Evolutionary conservation across 2,329 filamentous ascomycete genomes (phyloP), one percentile per base, ranked within the genome.

Genomic region (Arthroderma sp.): DNA sequence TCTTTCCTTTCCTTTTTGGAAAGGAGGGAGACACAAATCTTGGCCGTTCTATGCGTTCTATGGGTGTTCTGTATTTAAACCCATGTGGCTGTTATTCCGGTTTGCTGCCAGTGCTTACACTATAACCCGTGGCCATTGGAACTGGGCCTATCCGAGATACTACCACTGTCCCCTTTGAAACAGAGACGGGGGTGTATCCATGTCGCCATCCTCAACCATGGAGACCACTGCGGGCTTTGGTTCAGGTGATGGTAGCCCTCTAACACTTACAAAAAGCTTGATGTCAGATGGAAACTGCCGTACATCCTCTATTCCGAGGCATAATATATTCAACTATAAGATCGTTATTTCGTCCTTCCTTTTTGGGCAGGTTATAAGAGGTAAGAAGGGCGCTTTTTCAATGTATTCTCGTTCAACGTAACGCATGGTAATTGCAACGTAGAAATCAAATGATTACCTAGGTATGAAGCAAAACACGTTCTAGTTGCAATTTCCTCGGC

Each of bases 1-100:
- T n/a, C 13, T 51, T 31, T 51, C 47, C n/a, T 51, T 31, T 51
- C 47, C n/a, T n/a, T 31, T 51, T 31, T 51, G n/a, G 47, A 33
- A 51, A 31, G 47, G 47, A 51, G 15, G 47, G 47, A 51, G 23
- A 31, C 47, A 51, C 47, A 51, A 25, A 51, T 51, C 47, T 51
- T 51, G 47, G 47, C 47, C n/a, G 33, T 51, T 33, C 47, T 19
- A 51, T 51, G 43, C 17, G 15, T 51, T 51, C 47, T 51, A 51
- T 51, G 47, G 47, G n/a, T 19, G 47, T 35, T 51, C 47, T 4
- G 23, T 51, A 51, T 51, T 51, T 51, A 51, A 51, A n/a, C 15
- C 47, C 47, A 51, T 51, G 47, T 51, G 47, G 25, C n/a, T 51
- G 6, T n/a, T 51, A 31, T 51, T 31, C 47, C 25, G 47, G 47